Percentiles rank a stretch among this genome's conserved stretches.
Conservation (phyloP, 495 filamentous ascomycete genomes). For the Achaetomiella virescens region DNA sequence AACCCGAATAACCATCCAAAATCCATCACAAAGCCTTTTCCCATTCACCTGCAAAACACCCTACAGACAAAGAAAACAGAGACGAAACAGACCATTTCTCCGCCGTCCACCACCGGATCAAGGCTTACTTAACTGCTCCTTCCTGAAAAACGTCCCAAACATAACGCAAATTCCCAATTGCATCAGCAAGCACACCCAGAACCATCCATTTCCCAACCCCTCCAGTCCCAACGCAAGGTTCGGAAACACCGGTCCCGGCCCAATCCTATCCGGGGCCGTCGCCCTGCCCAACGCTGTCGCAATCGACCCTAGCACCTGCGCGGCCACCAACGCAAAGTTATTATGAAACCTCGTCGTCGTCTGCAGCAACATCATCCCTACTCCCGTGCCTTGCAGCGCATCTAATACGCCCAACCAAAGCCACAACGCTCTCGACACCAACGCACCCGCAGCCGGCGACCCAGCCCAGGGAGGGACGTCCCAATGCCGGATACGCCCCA, state of each 20-base stretch:
- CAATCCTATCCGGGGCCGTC: constrained; percentile 49
- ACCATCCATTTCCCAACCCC: constrained; percentile 52
- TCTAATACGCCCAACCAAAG: constrained; percentile 58
- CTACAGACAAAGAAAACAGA: background rate
- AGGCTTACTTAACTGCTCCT: constrained; percentile 65
- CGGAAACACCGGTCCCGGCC: constrained; percentile 56
- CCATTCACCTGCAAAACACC: too few species aligned
- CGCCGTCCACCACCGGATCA: constrained; percentile 17
- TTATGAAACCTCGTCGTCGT: constrained; percentile 56
- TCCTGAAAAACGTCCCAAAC: constrained; percentile 61
- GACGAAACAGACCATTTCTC: background rate
- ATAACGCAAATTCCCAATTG: constrained; percentile 58
- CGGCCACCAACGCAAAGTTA: constrained; percentile 48
- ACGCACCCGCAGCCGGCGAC: constrained; percentile 35
- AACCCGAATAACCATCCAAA: background rate
- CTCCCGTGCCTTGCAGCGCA: constrained; percentile 50
- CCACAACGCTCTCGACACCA: constrained; percentile 51
- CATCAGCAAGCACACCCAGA: constrained; percentile 56
- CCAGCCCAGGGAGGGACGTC: constrained; percentile 53
- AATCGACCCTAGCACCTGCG: constrained; percentile 49
- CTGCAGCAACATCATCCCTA: constrained; percentile 57
- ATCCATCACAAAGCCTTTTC: too few species aligned
- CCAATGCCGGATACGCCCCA: constrained; percentile 54
- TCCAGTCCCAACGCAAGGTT: constrained; percentile 37
- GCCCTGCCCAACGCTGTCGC: constrained; percentile 51